These are phyloP conservation scores for Agaricus subrufescens DNA, from an alignment of 768 basidiomycete species.

Conservation along the genomic window DNA sequence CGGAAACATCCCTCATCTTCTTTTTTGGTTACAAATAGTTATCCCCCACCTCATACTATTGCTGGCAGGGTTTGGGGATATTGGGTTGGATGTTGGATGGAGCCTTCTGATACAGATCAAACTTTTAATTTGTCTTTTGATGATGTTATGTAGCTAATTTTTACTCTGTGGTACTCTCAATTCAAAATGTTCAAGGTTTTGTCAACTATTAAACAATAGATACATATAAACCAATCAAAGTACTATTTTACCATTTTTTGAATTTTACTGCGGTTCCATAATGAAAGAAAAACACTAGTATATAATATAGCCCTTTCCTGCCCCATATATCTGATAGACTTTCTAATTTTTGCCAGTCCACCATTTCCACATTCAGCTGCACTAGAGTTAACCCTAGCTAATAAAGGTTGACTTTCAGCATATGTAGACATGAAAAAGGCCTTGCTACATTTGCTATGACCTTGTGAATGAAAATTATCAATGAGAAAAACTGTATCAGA, in stretches of 20 bases:
- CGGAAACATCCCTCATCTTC: no score
- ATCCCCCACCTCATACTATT: no score
- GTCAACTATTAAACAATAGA: no score
- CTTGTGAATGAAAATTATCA: conserved; percentile 27
- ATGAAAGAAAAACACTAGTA: conserved; percentile 19
- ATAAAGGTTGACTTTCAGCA: conserved; percentile 16
- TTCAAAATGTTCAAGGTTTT: no score
- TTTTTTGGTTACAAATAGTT: no score
- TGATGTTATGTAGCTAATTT: no score
- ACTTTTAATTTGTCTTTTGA: no score
- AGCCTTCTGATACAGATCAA: no score
- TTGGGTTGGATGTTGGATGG: no score
- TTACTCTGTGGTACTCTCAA: no score
- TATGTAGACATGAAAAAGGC: conserved; percentile 26
- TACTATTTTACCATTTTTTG: conserved; percentile 1
- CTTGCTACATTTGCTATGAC: conserved; percentile 26
- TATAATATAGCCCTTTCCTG: conserved; percentile 23
- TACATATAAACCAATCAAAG: no score
- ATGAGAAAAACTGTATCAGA: conserved; percentile 27
- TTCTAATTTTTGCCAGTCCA: conserved; percentile 17
- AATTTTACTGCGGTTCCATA: conserved; percentile 17
- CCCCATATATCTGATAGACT: conserved; percentile 27
- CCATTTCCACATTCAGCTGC: not conserved
- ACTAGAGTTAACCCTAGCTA: not conserved
- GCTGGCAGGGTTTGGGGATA: no score